Base-by-base conservation (phyloP, 2,329 filamentous ascomycete species). In the Hypoxylon sp. region DNA sequence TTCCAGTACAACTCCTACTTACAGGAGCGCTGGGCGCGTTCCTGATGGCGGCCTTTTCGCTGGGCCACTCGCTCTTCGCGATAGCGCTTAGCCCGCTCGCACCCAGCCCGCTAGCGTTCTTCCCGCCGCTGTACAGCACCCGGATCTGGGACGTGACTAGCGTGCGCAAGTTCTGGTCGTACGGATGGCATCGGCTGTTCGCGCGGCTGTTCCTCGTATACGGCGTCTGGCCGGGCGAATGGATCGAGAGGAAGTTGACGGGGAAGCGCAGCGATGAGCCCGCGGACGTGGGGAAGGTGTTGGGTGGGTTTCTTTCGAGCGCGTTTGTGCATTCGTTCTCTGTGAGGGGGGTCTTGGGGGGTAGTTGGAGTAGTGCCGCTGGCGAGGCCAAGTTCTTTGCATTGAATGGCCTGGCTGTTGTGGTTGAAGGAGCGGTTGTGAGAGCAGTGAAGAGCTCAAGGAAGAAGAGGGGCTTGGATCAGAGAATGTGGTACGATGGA, bases 151-250 rank as follows among this genome's bases (percentile, higher is more conserved):
- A 80, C 32, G 75, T 83, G 44, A 77, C 73, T 0, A 78, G 76
- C 1, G 80, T 82, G 6, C 73, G 81, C 21, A 70, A 71, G 10
- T 83, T 83, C 72, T 82, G 81, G 81, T 80, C 78, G 6, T 82
- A 81, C 54, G 81, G 81, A 21, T 83, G 81, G 81, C 81, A 83
- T 69, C 75, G 81, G 5, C 73, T 83, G 0, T 83, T 83, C 60
- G 81, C 81, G 1, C 75, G 81, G 7, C 69, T 83, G 17, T 83
- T 83, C 66, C 75, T 82, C 4, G 81, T 83, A 3, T 83, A 82
- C 62, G 81, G 81, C 5, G 79, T 83, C 11, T 83, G 81, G 81
- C 81, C 81, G 1, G 81, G 81, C 2, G 80, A 82, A 67, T 82
- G 79, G 78, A 13, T 80, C 0, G 81, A 83, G 71, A 71, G 80